phyloP scores from a whole-genome alignment of 1,139 yeast genomes.

The Suhomyces coccinellae region DNA sequence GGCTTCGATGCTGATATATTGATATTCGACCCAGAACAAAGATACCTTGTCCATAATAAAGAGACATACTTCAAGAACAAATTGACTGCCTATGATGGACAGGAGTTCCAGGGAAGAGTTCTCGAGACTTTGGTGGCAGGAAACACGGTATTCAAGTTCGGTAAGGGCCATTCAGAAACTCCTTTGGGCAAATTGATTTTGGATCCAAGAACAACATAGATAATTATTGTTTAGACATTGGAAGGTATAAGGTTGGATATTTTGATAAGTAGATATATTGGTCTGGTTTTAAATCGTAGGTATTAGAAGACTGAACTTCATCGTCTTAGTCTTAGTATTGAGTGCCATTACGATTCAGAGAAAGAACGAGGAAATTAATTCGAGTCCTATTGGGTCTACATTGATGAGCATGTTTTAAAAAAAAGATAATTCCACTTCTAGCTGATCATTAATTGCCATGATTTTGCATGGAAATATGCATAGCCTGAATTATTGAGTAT shows the following conservation, averaged over 20 bases:
- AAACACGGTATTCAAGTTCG: constrained; percentile 56
- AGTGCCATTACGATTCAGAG: too few relatives aligned
- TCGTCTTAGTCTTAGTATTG: too few relatives aligned
- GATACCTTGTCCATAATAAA: constrained; percentile 57
- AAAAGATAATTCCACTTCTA: too few relatives aligned
- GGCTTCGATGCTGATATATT: constrained; percentile 90
- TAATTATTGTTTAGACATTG: too few relatives aligned
- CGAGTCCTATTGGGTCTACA: too few relatives aligned
- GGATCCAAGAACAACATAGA: constrained; percentile 46
- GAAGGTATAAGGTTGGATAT: background rate
- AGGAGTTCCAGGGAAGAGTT: constrained; percentile 67
- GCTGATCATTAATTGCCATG: too few relatives aligned
- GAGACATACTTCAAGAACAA: constrained; percentile 78
- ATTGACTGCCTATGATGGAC: constrained; percentile 81
- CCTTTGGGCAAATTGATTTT: constrained; percentile 62
- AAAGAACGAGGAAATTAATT: too few relatives aligned
- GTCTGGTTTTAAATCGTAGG: too few relatives aligned
- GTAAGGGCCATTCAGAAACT: constrained; percentile 54
- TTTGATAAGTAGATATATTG: background rate
- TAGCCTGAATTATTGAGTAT: too few relatives aligned
- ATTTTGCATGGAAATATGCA: too few relatives aligned
- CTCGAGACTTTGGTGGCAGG: constrained; percentile 81
- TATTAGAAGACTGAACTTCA: too few relatives aligned
- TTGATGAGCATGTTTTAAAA: too few relatives aligned
- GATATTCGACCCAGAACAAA: constrained; percentile 66